Percentiles rank a stretch among this genome's conserved stretches.
These are phyloP conservation scores for Rhododendron simsii DNA, from an alignment of 148 eudicot species.

Conservation along the genomic window DNA sequence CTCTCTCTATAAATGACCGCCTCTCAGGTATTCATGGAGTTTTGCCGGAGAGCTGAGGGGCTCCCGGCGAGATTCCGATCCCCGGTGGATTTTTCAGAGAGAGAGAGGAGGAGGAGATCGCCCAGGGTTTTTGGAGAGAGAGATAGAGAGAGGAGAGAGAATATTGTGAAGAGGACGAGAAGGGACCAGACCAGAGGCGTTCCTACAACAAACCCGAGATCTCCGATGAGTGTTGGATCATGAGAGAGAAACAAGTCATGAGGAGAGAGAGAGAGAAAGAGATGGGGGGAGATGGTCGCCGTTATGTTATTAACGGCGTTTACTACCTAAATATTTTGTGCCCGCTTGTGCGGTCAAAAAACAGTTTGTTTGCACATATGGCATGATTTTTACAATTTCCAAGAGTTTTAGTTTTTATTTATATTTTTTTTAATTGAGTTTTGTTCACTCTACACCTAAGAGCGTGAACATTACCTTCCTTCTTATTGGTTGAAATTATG, in stretches of 20 bases:
- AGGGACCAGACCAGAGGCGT: not conserved
- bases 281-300: constrained; percentile 1
- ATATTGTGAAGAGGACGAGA: not conserved
- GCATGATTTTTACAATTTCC: not conserved
- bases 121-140: not conserved
- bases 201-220: constrained; percentile 10
- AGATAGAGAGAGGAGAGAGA: not conserved
- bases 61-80: constrained; percentile 21
- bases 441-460: no score
- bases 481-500: no score
- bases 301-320: constrained; percentile 6
- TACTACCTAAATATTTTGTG: not conserved
- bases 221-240: constrained; percentile 18
- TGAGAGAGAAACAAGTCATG: constrained; percentile 8
- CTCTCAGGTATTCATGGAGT: constrained; percentile 19
- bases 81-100: not conserved
- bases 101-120: not conserved
- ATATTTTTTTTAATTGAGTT: no score
- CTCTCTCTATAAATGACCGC: not conserved
- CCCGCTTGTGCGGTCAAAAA: not conserved
- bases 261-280: constrained; percentile 7
- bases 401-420: no score
- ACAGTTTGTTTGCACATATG: not conserved
- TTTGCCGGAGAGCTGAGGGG: constrained; percentile 7
- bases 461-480: no score